Base-by-base conservation (phyloP, 495 filamentous ascomycete species). In the Polyplosphaeria fusca region DNA sequence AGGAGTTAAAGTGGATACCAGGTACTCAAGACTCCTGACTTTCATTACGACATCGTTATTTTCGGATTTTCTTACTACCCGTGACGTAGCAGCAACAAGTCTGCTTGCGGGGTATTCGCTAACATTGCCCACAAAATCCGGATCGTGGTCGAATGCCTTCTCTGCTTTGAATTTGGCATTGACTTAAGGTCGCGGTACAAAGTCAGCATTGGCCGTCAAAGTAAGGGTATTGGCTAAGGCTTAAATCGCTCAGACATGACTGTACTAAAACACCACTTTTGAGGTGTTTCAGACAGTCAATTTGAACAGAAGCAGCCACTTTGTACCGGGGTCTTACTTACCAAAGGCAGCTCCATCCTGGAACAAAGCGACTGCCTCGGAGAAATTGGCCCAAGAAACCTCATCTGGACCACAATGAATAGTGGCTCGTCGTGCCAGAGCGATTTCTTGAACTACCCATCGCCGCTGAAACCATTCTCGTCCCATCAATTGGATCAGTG, bases 391-490 rank as follows among this genome's bases (percentile, higher is more conserved):
- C 40, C 50, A 45, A 28, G 20, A 16, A n/a, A 44, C 13, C 5
- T 3, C 18, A 11, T 44, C 22, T 2, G 27, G 7, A 5, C 50
- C 50, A 44, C 50, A 51, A 23, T 39, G 22, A n/a, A 44, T 14
- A 11, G n/a, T 19, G 5, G 38, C 24, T 20, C 18, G 13, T 9
- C 13, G 37, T 4, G 50, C 38, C 5, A 53, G 50, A 4, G 40
- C 39, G 19, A 53, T 45, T 32, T 53, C 50, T 44, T 53, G 50
- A 25, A 53, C 25, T 7, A 53, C 38, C 39, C 38, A 44, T 26
- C 19, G 5, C 2, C 37, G 37, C 30, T 20, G 3, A 44, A 53
- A 43, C 50, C 50, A 53, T 16, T 27, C 7, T 27, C 26, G 12
- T 14, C 23, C 11, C 50, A 53, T 53, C 37, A 53, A 32, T 9